These are phyloP conservation scores for Ophiostoma sp. DNA, from an alignment of 2,329 filamentous ascomycete species.

Conservation along the genomic window DNA sequence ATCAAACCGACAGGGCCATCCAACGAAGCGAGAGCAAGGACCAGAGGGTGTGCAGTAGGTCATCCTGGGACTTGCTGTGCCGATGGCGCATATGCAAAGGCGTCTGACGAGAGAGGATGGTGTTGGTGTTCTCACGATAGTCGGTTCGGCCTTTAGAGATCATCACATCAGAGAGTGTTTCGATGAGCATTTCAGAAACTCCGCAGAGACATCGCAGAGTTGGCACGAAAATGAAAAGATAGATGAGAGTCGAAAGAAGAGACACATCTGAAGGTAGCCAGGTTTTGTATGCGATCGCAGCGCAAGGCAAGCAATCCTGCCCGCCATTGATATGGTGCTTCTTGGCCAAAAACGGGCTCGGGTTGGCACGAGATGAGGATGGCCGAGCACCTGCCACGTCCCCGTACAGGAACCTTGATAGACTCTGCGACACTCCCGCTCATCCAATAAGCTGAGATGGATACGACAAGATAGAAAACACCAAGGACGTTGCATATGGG, in stretches of 20 bases:
- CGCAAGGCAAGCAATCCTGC: no score
- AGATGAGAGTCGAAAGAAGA: no score
- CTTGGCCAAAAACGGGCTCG: no score
- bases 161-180: no score
- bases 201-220: no score
- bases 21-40: neutral
- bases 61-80: neutral
- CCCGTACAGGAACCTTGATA: constrained; percentile 4
- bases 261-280: no score
- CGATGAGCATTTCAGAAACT: no score
- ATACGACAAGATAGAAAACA: neutral
- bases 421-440: neutral
- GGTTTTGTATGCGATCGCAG: no score
- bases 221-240: no score
- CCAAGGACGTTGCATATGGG: neutral
- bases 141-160: no score
- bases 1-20: neutral
- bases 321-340: no score
- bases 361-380: neutral
- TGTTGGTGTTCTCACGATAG: no score
- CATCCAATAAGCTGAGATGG: neutral
- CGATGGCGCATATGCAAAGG: neutral
- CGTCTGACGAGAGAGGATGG: neutral
- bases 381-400: neutral
- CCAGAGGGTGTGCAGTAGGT: neutral